Evolutionary conservation across 2,329 filamentous ascomycete genomes (phyloP), one percentile per base, ranked within the genome.

Genomic region (Epichloe uncinata): DNA sequence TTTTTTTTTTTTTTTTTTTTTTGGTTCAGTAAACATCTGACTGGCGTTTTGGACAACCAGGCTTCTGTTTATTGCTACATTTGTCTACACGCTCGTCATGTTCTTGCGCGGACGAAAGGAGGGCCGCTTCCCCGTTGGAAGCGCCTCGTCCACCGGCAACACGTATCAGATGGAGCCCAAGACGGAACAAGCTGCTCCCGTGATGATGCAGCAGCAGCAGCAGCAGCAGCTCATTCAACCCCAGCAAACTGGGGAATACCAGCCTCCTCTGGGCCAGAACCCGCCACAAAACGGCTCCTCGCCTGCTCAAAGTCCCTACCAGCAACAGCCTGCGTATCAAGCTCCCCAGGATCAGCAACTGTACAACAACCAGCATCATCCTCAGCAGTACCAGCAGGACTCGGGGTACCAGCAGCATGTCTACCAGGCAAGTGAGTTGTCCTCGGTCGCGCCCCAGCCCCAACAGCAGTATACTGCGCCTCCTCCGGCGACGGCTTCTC

Each of bases 21-120:
- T 8, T 30, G 26, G n/a, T 11, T 15, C 2, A 5, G 15, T 22
- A 11, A 7, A 7, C 18, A 5, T 5, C 20, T 37, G 5, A 16
- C 35, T 42, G n/a, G 18, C 18, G n/a, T 26, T 16, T 43, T n/a
- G 20, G 16, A 15, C 11, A 38, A 46, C 15, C 16, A 70, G 68
- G 61, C 49, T 71, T 18, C 58, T 70, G 8, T 72, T 68, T 52
- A 61, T 69, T 35, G 63, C 57, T 9, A 62, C 63, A 35, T 66
- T 70, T 26, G 59, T 61, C 49, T 69, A 62, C 61, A 65, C 62
- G 33, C 48, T 69, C 5, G 45, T 67, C 22, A 56, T 58, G 52
- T 70, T 65, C 55, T 47, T 69, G 37, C 53, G 55, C 0, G 65
- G 61, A n/a, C 67, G 68, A 51, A 71, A 68, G 58, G 50, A 66